phyloP scores from a whole-genome alignment of 208 protist genomes.

The Zelonia costaricensis region DNA sequence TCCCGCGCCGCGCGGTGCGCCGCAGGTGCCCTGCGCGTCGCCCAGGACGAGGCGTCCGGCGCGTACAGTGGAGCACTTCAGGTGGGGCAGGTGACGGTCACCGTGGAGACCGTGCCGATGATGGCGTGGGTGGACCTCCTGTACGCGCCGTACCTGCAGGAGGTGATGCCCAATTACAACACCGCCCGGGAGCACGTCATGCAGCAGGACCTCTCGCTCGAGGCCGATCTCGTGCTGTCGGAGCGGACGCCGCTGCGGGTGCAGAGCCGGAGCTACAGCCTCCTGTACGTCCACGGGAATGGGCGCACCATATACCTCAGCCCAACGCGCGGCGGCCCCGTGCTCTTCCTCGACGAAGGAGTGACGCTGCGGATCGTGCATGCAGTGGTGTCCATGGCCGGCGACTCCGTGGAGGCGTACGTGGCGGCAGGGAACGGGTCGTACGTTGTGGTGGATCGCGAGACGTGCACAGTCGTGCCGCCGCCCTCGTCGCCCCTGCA shows the following conservation, averaged over 20 bases:
- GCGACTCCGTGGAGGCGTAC: conserved; percentile 55
- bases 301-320: conserved; percentile 67
- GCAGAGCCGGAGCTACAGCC: conserved; percentile 37
- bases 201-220: conserved; percentile 47
- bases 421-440: conserved; percentile 62
- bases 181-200: conserved; percentile 42
- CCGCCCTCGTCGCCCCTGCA: neutral
- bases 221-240: conserved; percentile 49
- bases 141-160: conserved; percentile 68
- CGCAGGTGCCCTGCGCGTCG: conserved; percentile 4
- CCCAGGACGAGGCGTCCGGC: conserved; percentile 1
- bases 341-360: conserved; percentile 66
- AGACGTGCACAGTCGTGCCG: conserved; percentile 30
- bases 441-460: conserved; percentile 56
- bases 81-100: conserved; percentile 36
- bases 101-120: conserved; percentile 46
- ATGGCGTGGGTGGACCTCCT: conserved; percentile 43
- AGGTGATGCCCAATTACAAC: conserved; percentile 52
- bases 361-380: conserved; percentile 70
- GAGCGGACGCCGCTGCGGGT: conserved; percentile 45
- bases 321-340: conserved; percentile 15
- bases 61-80: conserved; percentile 29
- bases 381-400: conserved; percentile 53
- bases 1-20: neutral
- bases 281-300: conserved; percentile 61